A percentile compares a stretch with the other conserved stretches of the same genome.
Evolutionary conservation across 2,329 filamentous ascomycete species (phyloP).

Genomic region (Exophiala sp.): DNA sequence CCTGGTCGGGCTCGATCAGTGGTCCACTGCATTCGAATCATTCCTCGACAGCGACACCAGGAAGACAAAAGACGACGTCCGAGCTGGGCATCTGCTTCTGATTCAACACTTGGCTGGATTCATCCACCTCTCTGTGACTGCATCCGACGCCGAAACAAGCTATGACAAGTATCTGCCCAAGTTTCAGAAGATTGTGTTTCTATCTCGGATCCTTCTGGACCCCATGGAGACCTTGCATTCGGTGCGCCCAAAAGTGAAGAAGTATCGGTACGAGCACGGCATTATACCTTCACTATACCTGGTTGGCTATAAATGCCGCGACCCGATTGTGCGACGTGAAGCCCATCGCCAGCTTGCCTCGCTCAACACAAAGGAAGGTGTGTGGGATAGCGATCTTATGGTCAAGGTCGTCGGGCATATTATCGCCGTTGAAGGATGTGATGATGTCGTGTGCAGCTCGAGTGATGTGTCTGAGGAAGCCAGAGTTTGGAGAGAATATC

Average conservation of each 20-base stretch:
- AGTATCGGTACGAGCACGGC: background rate
- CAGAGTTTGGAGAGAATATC: background rate
- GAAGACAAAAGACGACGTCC: background rate
- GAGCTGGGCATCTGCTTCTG: background rate
- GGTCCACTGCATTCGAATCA: background rate
- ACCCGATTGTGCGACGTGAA: constrained; percentile 17
- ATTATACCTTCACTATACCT: constrained; percentile 16
- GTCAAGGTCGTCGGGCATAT: background rate
- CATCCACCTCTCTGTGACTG: background rate
- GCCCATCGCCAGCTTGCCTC: background rate
- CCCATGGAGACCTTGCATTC: background rate
- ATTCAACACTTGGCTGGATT: background rate
- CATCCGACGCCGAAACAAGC: background rate
- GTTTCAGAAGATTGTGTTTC: background rate
- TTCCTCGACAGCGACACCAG: background rate
- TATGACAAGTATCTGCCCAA: constrained; percentile 1
- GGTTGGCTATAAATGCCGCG: constrained; percentile 13
- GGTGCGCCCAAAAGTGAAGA: background rate
- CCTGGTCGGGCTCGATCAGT: background rate
- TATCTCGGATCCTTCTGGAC: background rate
- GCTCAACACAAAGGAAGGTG: too few species aligned
- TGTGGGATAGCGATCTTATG: background rate
- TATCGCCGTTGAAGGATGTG: background rate
- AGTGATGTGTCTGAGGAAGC: background rate
- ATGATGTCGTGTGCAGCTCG: background rate